Evolutionary conservation across 176 grass and related monocot species (phyloP).

Genomic region (Phyllostachys edulis): DNA sequence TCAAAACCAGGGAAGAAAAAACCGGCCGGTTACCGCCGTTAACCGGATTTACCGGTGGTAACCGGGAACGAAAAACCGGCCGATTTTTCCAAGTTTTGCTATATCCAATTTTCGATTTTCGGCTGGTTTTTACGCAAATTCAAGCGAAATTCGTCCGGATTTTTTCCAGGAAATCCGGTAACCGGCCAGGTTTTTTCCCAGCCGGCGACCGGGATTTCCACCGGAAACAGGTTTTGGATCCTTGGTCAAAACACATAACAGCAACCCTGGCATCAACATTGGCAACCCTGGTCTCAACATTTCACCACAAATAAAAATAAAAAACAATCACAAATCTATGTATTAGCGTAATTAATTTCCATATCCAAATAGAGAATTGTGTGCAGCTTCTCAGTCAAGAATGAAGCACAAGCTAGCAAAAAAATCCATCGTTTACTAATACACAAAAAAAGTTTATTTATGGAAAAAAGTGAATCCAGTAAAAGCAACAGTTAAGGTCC

Average conservation of each 20-base stretch:
- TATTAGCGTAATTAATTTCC: not conserved
- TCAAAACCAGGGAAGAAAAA: too few relatives aligned
- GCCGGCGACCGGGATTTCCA: too few relatives aligned
- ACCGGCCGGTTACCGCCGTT: too few relatives aligned
- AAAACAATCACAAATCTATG: not conserved
- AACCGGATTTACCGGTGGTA: too few relatives aligned
- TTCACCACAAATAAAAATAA: not conserved
- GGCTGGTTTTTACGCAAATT: too few relatives aligned
- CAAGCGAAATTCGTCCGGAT: too few relatives aligned
- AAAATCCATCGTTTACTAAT: not conserved
- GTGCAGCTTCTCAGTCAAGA: not conserved
- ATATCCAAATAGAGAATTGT: not conserved
- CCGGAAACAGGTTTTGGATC: too few relatives aligned
- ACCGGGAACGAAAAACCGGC: too few relatives aligned
- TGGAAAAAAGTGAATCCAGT: not conserved
- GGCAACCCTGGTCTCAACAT: not conserved
- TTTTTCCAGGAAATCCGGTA: too few relatives aligned
- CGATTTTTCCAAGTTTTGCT: too few relatives aligned
- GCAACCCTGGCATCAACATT: not conserved
- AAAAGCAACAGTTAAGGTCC: constrained; percentile 9
- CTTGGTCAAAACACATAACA: not conserved
- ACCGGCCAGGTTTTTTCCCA: too few relatives aligned
- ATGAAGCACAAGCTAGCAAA: not conserved
- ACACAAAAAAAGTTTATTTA: not conserved
- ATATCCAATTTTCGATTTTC: too few relatives aligned